These are phyloP conservation scores for Rhododendron vialii DNA, from an alignment of 148 eudicot species.

Conservation along the genomic window DNA sequence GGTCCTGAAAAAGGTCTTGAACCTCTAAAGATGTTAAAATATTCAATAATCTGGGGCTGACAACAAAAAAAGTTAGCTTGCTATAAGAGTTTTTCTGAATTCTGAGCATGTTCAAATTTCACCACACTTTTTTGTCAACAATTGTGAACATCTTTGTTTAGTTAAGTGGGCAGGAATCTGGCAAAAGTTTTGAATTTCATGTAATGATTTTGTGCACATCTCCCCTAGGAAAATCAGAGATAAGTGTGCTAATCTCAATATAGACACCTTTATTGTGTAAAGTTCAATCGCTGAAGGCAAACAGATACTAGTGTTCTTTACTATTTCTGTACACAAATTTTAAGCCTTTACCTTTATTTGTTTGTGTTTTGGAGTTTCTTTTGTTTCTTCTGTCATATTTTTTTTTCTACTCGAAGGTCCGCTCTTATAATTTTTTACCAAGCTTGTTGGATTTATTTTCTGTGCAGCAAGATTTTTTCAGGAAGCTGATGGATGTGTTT, in stretches of 20 bases:
- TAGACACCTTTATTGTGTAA: not conserved
- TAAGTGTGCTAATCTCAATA: not conserved
- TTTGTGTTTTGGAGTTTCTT: not conserved
- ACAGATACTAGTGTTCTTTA: not conserved
- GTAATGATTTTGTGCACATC: not conserved
- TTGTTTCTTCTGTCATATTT: not conserved
- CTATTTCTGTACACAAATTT: not conserved
- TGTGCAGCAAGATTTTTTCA: slow-evolving; percentile 79
- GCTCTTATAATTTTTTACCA: not conserved
- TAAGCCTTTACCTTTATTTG: not conserved
- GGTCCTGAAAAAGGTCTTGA: not conserved
- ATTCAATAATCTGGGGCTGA: not conserved
- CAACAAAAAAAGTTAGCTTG: not conserved
- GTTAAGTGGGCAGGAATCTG: not conserved
- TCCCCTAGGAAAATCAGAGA: not conserved
- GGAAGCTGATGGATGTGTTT: slow-evolving; percentile 82
- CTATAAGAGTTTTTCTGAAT: not conserved
- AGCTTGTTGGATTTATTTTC: slow-evolving; percentile 11
- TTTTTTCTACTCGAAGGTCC: not conserved
- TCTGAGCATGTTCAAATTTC: not conserved
- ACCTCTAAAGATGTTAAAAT: not conserved
- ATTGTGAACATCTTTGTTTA: not conserved
- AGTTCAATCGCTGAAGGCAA: not conserved
- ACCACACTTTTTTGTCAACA: not conserved
- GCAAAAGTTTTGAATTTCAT: not conserved